These are phyloP conservation scores for Cladophialophora psammophila DNA, from an alignment of 2,329 filamentous ascomycete genomes.

Conservation along the genomic window DNA sequence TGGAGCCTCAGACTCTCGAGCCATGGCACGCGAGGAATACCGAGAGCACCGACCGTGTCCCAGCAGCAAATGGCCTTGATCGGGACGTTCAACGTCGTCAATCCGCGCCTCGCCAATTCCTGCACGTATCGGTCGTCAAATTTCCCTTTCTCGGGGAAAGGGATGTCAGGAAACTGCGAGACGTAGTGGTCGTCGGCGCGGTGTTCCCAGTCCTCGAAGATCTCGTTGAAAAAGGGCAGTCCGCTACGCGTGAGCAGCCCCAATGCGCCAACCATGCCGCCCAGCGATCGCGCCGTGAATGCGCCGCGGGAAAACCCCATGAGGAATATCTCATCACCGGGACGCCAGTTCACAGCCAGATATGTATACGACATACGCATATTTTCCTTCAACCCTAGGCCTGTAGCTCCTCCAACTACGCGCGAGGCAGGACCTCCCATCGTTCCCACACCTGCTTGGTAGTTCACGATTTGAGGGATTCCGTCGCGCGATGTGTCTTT, in stretches of 20 bases:
- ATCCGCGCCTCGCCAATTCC: constrained; percentile 38
- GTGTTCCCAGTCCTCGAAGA: constrained; percentile 46
- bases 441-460: constrained; percentile 53
- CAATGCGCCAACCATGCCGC: constrained; percentile 46
- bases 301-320: constrained; percentile 50
- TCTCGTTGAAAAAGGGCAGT: constrained; percentile 42
- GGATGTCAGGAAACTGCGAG: constrained; percentile 41
- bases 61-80: constrained; percentile 47
- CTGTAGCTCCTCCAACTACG: constrained; percentile 38
- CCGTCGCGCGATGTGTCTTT: constrained; percentile 44
- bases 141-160: constrained; percentile 42
- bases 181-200: constrained; percentile 40
- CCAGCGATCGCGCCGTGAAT: constrained; percentile 48
- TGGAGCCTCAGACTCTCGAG: constrained; percentile 34
- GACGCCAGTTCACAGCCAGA: constrained; percentile 46
- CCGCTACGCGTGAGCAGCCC: constrained; percentile 45
- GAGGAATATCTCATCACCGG: constrained; percentile 49
- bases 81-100: constrained; percentile 38
- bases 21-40: constrained; percentile 42
- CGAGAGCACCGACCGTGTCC: constrained; percentile 47
- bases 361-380: constrained; percentile 44
- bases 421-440: constrained; percentile 34
- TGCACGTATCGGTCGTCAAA: constrained; percentile 41
- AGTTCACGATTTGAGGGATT: constrained; percentile 51
- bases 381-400: constrained; percentile 40